Percentiles rank a stretch among this genome's conserved stretches.
Conservation (phyloP, 176 grass and related monocot species). For the Secale cereale region DNA sequence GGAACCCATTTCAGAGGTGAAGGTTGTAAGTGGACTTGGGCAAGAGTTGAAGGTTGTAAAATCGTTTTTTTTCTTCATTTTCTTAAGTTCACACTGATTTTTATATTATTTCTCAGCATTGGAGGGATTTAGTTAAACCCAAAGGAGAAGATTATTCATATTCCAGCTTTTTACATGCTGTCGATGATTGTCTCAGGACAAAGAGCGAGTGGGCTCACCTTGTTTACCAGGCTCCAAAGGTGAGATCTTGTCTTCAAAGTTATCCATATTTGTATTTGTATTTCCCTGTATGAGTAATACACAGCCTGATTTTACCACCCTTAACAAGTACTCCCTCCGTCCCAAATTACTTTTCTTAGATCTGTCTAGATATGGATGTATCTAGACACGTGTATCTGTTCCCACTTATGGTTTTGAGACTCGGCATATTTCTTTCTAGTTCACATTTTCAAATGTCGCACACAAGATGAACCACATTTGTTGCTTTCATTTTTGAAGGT, state of each 20-base stretch:
- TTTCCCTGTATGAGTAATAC: constrained; percentile 17
- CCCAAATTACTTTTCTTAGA: no score
- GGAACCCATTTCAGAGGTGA: background rate
- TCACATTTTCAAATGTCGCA: constrained; percentile 18
- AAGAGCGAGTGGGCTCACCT: constrained; percentile 84
- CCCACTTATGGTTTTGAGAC: background rate
- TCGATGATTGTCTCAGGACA: constrained; percentile 74
- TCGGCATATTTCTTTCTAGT: constrained; percentile 17
- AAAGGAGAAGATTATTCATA: constrained; percentile 55
- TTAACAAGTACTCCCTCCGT: background rate
- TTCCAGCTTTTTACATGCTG: constrained; percentile 55
- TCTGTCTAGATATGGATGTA: no score
- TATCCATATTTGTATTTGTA: background rate
- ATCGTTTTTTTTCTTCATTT: background rate
- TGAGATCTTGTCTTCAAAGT: constrained; percentile 21
- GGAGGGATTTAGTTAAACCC: constrained; percentile 63
- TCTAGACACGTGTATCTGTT: background rate
- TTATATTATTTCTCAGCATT: constrained; percentile 53
- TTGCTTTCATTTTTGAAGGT: background rate
- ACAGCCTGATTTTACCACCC: background rate
- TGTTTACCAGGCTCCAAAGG: constrained; percentile 69
- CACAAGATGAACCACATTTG: constrained; percentile 4
- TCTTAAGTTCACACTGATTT: constrained; percentile 13
- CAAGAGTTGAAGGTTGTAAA: background rate
- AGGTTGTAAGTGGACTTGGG: background rate